Percentiles rank a stretch among this genome's conserved stretches.
phyloP scores from a whole-genome alignment of 2,329 filamentous ascomycete genomes.

The Blastomyces emzantsi region DNA sequence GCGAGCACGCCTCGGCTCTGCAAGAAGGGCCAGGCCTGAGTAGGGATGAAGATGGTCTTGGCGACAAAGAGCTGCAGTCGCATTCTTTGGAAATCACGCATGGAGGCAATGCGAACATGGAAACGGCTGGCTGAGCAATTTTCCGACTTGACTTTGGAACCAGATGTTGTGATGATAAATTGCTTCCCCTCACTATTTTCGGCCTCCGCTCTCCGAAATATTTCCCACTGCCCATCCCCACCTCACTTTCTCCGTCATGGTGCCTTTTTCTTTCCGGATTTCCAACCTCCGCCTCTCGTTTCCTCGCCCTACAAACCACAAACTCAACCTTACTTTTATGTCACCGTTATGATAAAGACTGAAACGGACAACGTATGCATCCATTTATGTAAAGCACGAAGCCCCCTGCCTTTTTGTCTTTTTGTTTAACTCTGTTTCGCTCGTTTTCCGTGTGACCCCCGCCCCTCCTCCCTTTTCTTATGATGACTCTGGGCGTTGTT shows the following conservation, averaged over 20 bases:
- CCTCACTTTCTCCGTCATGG: background rate
- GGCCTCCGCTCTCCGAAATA: background rate
- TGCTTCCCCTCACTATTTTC: background rate
- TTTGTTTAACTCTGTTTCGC: background rate
- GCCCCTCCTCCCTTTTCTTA: background rate
- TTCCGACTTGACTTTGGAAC: background rate
- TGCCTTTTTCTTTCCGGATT: background rate
- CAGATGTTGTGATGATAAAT: background rate
- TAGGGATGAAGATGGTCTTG: conserved; percentile 16
- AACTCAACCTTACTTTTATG: background rate
- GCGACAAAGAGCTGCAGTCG: conserved; percentile 30
- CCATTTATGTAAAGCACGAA: background rate
- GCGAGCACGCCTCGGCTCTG: background rate
- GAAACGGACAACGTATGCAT: background rate
- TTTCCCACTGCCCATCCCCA: background rate
- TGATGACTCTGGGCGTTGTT: background rate
- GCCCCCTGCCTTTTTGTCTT: background rate
- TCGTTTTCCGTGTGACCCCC: background rate
- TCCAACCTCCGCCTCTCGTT: background rate
- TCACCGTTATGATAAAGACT: background rate
- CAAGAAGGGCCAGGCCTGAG: conserved; percentile 12
- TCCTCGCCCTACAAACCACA: background rate
- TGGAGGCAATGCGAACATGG: background rate
- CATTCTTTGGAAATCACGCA: conserved; percentile 25
- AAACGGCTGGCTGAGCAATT: background rate